These are phyloP conservation scores for Suhomyces coccinellae DNA, from an alignment of 1,139 yeast genomes.

Conservation along the genomic window DNA sequence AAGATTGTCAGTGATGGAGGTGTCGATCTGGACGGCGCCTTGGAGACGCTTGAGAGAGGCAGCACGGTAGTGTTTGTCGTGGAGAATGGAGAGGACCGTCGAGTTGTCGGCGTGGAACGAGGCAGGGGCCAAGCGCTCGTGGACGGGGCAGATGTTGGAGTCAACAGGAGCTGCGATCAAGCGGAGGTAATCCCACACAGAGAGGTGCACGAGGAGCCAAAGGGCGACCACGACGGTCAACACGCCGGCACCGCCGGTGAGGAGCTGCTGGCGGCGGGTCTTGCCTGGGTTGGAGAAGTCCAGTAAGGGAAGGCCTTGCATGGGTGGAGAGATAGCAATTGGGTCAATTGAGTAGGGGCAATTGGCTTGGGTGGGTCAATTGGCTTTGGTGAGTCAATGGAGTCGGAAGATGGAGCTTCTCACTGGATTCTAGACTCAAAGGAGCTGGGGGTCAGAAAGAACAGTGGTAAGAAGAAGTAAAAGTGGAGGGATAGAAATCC, in stretches of 20 bases:
- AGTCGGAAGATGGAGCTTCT: too few species aligned
- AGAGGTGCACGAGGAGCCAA: conserved; percentile 20
- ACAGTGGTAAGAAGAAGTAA: too few species aligned
- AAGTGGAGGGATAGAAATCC: background rate
- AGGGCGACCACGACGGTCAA: conserved; percentile 11
- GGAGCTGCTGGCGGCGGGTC: conserved; percentile 3
- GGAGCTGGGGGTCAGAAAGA: too few species aligned
- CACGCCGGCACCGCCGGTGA: conserved; percentile 2
- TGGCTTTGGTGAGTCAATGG: too few species aligned
- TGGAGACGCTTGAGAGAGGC: conserved; percentile 38
- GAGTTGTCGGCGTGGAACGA: conserved; percentile 34
- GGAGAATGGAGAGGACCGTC: conserved; percentile 33
- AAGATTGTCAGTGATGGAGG: conserved; percentile 46
- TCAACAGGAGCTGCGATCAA: conserved; percentile 25
- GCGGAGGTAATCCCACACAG: conserved; percentile 23
- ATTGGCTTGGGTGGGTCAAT: too few species aligned
- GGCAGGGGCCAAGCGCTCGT: conserved; percentile 32
- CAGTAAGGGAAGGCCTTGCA: conserved; percentile 14
- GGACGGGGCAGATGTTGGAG: conserved; percentile 30
- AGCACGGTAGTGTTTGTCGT: conserved; percentile 36
- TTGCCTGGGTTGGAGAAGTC: background rate
- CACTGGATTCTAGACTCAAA: too few species aligned
- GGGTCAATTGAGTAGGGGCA: too few species aligned
- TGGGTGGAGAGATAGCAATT: background rate
- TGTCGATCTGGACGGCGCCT: conserved; percentile 46